Evolutionary conservation across 2,329 filamentous ascomycete genomes (phyloP), one percentile per base, ranked within the genome.

Genomic region (Pestalotiopsis fici): DNA sequence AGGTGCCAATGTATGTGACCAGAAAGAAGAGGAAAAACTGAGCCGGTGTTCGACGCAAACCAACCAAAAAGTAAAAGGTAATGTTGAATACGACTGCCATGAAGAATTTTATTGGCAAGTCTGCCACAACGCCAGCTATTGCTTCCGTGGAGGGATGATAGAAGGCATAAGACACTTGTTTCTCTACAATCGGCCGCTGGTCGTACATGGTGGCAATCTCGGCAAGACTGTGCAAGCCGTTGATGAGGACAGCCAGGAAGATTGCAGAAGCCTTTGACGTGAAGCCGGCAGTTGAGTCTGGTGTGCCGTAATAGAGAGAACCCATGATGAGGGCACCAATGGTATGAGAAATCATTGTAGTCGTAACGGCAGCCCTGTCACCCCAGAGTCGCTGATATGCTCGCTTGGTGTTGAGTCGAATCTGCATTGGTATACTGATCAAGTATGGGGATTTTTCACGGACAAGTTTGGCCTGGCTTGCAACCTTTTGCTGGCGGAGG

Each of bases 11-110:
- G 75, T 92, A 93, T 0, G 87, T 90, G 71, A 94, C 85, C 21
- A 96, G 80, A 69, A 92, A 86, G 81, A 91, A 96, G 69, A 93
- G 84, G 80, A 96, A 96, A 82, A 95, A 96, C 1, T 88, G 82
- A 0, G 85, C 88, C 0, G 92, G 82, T 63, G 88, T 86, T 31
- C 91, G 85, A 1, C 83, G 77, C 2, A 89, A 78, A 1, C 82
- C 82, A 1, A 84, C 76, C 72, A 90, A 74, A 71, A 90, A 90
- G 76, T 90, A 90, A 2, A 90, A 75, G 15, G 87, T 80, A 3
- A 88, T 67, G 70, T 90, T 87, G 79, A 89, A 90, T 4, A 79
- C 71, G 1, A 81, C 74, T 0, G 84, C 81, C 0, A 82, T 82
- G 3, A 81, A 66, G 65, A 90, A 86, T 71, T 90, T 90, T 72